phyloP scores from a whole-genome alignment of 306 rosid genomes.

The Cicer cuneatum region DNA sequence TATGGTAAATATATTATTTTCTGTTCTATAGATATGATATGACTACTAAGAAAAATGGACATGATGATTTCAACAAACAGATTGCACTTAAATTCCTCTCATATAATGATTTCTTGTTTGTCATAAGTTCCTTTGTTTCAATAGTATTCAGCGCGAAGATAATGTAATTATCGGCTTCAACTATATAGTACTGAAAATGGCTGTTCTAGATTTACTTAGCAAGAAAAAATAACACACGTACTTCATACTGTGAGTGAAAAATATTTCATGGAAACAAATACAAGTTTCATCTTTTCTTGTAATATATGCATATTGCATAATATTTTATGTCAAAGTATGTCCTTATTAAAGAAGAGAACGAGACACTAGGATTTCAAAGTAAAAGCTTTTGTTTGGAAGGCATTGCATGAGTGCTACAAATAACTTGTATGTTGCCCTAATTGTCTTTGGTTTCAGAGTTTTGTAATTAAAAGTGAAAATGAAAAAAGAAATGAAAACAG shows the following conservation, averaged over 20 bases:
- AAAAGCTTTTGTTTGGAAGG: conserved; percentile 27
- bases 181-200: not conserved
- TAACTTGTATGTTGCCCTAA: too few relatives aligned
- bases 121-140: conserved; percentile 16
- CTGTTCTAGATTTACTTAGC: conserved; percentile 11
- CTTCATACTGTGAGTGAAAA: conserved; percentile 1
- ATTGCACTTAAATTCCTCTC: conserved; percentile 28
- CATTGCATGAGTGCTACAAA: not conserved
- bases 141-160: conserved; percentile 18
- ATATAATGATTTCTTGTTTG: conserved; percentile 16
- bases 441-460: too few relatives aligned
- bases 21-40: conserved; percentile 1
- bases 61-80: conserved; percentile 20
- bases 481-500: too few relatives aligned
- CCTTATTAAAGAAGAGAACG: not conserved
- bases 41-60: conserved; percentile 22
- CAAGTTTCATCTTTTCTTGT: not conserved
- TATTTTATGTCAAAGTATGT: not conserved
- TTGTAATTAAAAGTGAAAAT: too few relatives aligned
- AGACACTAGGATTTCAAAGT: conserved; percentile 6
- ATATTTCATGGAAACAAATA: conserved; percentile 19
- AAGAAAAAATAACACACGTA: not conserved
- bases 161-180: conserved; percentile 1
- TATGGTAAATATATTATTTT: conserved; percentile 21
- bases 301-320: conserved; percentile 21